Conservation (phyloP, 192 early-diverging fungal genomes). For the Obelidium mucronatum region DNA sequence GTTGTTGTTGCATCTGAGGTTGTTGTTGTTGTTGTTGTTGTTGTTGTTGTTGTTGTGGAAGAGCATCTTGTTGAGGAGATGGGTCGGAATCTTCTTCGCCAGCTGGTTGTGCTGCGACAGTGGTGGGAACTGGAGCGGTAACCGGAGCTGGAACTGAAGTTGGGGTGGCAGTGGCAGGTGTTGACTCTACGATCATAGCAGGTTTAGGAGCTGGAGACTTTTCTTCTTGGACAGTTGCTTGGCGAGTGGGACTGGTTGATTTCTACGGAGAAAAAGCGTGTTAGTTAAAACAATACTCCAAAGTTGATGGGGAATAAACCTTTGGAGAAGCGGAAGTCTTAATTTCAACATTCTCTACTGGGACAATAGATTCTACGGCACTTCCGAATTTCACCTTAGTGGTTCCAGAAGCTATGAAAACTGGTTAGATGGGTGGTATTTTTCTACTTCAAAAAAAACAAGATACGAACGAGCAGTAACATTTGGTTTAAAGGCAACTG, state of each 20-base stretch:
- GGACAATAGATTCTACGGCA: no score
- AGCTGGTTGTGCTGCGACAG: constrained; percentile 20
- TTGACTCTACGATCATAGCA: not conserved
- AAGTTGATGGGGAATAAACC: not conserved
- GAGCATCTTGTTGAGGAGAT: no score
- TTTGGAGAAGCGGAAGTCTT: constrained; percentile 1
- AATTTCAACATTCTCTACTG: constrained; percentile 12
- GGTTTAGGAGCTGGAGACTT: not conserved
- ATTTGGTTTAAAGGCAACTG: constrained; percentile 26
- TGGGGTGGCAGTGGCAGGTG: not conserved
- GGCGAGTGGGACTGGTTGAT: not conserved
- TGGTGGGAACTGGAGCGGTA: constrained; percentile 16
- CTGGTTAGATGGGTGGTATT: no score
- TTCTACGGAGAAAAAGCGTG: not conserved
- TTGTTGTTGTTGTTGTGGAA: not conserved
- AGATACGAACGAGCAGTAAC: constrained; percentile 23
- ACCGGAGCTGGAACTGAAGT: not conserved
- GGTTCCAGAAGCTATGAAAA: not conserved
- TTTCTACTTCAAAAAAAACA: no score
- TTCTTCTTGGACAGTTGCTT: not conserved
- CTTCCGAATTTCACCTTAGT: constrained; percentile 31
- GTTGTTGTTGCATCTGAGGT: not conserved
- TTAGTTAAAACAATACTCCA: not conserved
- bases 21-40: not conserved
- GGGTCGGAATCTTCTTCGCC: constrained; percentile 2